These are phyloP conservation scores for Clonostachys solani DNA, from an alignment of 2,329 filamentous ascomycete genomes.

Conservation along the genomic window DNA sequence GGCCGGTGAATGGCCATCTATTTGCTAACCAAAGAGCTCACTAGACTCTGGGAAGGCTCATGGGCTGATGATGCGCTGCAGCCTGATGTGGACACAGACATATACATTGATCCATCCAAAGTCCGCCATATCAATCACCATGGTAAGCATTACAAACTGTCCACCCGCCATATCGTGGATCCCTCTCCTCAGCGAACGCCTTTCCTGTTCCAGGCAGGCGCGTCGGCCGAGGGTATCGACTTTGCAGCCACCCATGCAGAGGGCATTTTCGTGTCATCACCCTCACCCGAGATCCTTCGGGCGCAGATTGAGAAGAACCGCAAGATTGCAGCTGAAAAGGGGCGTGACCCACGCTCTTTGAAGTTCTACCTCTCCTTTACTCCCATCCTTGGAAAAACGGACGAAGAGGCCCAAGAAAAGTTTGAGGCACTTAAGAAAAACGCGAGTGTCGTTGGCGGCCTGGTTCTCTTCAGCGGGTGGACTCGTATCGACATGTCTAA, in stretches of 20 bases:
- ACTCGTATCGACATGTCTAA: not conserved
- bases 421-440: not conserved
- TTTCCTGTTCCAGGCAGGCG: constrained; percentile 41
- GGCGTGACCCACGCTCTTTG: not conserved
- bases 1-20: too few relatives aligned
- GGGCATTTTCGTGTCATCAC: constrained; percentile 37
- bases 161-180: constrained; percentile 42
- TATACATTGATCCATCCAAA: too few relatives aligned
- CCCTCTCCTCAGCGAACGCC: constrained; percentile 54
- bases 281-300: constrained; percentile 31
- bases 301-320: constrained; percentile 34
- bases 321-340: constrained; percentile 22
- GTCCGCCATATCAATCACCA: constrained; percentile 48
- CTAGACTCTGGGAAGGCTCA: constrained; percentile 46
- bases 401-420: not conserved
- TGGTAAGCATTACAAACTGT: constrained; percentile 48
- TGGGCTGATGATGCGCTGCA: constrained; percentile 4
- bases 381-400: not conserved
- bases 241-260: constrained; percentile 25
- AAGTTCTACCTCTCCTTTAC: not conserved
- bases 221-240: constrained; percentile 34
- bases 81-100: constrained; percentile 11
- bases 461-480: not conserved
- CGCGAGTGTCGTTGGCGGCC: not conserved
- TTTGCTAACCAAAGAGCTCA: too few relatives aligned